Percentiles rank a stretch among this genome's conserved stretches.
phyloP scores from a whole-genome alignment of 2,329 filamentous ascomycete genomes.

The Clarireedia hainanense region DNA sequence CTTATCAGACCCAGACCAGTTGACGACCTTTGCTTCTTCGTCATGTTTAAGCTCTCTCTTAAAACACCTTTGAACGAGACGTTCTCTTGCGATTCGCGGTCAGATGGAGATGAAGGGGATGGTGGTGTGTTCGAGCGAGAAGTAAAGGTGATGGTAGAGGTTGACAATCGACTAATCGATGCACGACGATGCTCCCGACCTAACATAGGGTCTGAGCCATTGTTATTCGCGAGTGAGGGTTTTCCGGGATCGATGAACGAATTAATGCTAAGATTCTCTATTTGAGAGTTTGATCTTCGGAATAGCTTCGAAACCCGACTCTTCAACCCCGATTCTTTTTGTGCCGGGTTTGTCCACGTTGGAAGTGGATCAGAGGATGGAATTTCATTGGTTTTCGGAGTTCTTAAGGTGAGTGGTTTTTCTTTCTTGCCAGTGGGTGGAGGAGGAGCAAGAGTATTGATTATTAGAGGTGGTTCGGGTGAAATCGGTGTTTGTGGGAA shows the following conservation, averaged over 20 bases:
- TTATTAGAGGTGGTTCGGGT: conserved; percentile 13
- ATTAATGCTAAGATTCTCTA: not conserved
- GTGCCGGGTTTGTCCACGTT: conserved; percentile 9
- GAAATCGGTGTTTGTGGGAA: not conserved
- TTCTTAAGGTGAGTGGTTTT: not conserved
- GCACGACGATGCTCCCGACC: conserved; percentile 12
- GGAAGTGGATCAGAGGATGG: not conserved
- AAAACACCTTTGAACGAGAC: not conserved
- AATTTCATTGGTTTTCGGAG: not conserved
- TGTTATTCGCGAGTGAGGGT: not conserved
- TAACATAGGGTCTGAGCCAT: conserved; percentile 16
- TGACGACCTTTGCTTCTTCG: conserved; percentile 39
- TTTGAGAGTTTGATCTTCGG: conserved; percentile 15
- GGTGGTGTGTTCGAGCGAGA: conserved; percentile 29
- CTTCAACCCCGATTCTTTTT: conserved; percentile 12
- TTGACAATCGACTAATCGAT: conserved; percentile 16
- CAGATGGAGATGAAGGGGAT: conserved; percentile 38
- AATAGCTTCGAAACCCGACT: conserved; percentile 19
- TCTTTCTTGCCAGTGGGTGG: conserved; percentile 5
- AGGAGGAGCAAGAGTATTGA: conserved; percentile 20
- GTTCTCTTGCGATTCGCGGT: conserved; percentile 14
- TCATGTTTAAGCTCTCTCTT: conserved; percentile 33
- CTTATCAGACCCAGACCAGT: conserved; percentile 23
- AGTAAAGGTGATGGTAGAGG: conserved; percentile 17
- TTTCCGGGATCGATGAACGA: conserved; percentile 7